A percentile compares a stretch with the other conserved stretches of the same genome.
phyloP scores from a whole-genome alignment of 495 filamentous ascomycete genomes.

The Immersiella caudata region DNA sequence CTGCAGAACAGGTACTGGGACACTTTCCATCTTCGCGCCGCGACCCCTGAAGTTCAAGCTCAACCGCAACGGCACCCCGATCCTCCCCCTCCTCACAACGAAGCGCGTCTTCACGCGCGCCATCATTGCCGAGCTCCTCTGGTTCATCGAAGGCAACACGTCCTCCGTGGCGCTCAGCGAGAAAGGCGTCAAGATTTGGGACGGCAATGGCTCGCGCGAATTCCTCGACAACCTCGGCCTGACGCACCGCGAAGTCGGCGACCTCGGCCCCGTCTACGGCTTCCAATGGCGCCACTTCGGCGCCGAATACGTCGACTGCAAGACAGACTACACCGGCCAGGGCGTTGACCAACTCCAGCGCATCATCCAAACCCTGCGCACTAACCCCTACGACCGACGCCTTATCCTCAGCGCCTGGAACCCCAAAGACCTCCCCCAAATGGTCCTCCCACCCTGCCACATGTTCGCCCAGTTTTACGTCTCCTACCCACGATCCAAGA shows the following conservation, averaged over 20 bases:
- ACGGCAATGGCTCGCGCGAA: slow-evolving; percentile 88
- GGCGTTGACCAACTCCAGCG: slow-evolving; percentile 91
- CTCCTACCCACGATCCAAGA: slow-evolving; percentile 61
- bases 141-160: slow-evolving; percentile 88
- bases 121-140: slow-evolving; percentile 90
- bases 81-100: slow-evolving; percentile 91
- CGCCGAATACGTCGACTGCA: slow-evolving; percentile 76
- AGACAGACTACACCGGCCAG: slow-evolving; percentile 82
- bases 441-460: slow-evolving; percentile 96
- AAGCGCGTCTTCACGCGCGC: slow-evolving; percentile 95
- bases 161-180: slow-evolving; percentile 72
- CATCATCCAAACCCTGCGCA: slow-evolving; percentile 77
- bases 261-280: slow-evolving; percentile 94
- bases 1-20: slow-evolving; percentile 86
- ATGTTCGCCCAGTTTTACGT: slow-evolving; percentile 99
- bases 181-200: slow-evolving; percentile 93
- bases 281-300: slow-evolving; percentile 99
- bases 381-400: slow-evolving; percentile 82
- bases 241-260: slow-evolving; percentile 75
- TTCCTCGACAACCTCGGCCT: slow-evolving; percentile 86
- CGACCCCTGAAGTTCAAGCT: slow-evolving; percentile 84
- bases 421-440: slow-evolving; percentile 77
- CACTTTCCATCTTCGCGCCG: slow-evolving; percentile 84
- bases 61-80: slow-evolving; percentile 57
- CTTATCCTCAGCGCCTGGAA: slow-evolving; percentile 96